Conservation (phyloP, 192 early-diverging fungal genomes). For the Podila epicladia region DNA sequence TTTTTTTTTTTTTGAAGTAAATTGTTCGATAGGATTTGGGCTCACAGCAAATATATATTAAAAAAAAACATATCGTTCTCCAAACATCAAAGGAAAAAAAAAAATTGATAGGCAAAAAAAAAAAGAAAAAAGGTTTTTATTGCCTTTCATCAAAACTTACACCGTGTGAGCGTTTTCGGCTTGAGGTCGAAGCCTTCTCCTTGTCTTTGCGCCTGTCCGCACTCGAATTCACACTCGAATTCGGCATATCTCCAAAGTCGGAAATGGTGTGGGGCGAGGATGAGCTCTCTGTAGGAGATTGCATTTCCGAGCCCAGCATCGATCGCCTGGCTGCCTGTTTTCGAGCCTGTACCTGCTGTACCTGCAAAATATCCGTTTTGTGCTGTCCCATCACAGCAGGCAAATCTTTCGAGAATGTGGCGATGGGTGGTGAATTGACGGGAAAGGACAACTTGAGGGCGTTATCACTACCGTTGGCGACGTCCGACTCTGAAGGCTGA, state of each 20-base stretch:
- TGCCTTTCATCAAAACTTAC: conserved; percentile 1
- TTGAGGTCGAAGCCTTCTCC: no score
- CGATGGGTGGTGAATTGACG: not conserved
- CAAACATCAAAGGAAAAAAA: not conserved
- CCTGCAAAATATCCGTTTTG: conserved; percentile 3
- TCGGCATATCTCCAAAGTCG: no score
- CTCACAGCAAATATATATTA: not conserved
- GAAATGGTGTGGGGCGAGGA: not conserved
- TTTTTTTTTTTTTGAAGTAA: not conserved
- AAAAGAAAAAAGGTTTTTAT: not conserved
- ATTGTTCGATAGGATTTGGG: not conserved
- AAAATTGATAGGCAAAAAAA: not conserved
- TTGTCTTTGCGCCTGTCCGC: no score
- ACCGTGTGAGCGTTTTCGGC: not conserved
- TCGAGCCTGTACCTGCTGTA: not conserved
- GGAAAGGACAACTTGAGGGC: not conserved
- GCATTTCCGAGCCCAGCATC: not conserved
- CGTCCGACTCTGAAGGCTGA: not conserved
- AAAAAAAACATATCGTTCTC: not conserved
- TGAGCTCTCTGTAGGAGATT: not conserved
- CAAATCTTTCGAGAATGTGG: not conserved
- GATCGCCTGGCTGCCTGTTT: conserved; percentile 7
- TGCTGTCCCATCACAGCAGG: conserved; percentile 2
- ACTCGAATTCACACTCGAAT: no score
- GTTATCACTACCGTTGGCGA: not conserved